Evolutionary conservation across 257 asterid species (phyloP).

Genomic region (Solanum tarapatanum): DNA sequence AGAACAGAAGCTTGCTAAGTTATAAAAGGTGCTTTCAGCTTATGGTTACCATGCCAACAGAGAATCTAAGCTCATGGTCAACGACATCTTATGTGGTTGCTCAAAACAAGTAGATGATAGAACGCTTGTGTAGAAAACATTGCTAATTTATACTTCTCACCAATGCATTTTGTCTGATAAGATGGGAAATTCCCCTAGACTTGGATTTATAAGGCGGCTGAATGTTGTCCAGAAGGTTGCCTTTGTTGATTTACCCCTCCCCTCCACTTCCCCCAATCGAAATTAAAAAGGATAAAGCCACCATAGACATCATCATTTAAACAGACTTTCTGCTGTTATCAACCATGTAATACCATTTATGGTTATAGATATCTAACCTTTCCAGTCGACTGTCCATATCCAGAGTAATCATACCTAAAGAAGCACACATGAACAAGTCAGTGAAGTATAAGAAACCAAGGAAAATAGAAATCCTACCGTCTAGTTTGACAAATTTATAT

Average conservation of each 20-base stretch:
- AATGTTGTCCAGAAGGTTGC: background rate
- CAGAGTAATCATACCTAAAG: slow-evolving; percentile 90
- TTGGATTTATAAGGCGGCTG: background rate
- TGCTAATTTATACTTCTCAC: background rate
- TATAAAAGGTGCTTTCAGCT: background rate
- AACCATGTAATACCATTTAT: background rate
- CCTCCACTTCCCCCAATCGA: background rate
- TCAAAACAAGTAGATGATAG: background rate
- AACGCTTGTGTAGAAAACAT: background rate
- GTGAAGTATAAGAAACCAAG: background rate
- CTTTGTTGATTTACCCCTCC: background rate
- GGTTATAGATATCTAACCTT: slow-evolving; percentile 52
- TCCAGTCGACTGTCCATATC: slow-evolving; percentile 93
- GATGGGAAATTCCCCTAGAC: background rate
- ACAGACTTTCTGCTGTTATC: background rate
- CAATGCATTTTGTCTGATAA: background rate
- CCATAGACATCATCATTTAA: background rate
- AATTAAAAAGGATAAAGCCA: background rate
- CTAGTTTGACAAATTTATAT: background rate
- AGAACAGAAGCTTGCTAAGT: background rate
- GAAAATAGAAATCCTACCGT: background rate
- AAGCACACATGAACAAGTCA: slow-evolving; percentile 7
- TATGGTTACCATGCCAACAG: background rate
- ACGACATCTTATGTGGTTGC: background rate
- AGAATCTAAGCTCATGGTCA: background rate